phyloP scores from a whole-genome alignment of 2,329 filamentous ascomycete species.

The Calonectria naviculata region DNA sequence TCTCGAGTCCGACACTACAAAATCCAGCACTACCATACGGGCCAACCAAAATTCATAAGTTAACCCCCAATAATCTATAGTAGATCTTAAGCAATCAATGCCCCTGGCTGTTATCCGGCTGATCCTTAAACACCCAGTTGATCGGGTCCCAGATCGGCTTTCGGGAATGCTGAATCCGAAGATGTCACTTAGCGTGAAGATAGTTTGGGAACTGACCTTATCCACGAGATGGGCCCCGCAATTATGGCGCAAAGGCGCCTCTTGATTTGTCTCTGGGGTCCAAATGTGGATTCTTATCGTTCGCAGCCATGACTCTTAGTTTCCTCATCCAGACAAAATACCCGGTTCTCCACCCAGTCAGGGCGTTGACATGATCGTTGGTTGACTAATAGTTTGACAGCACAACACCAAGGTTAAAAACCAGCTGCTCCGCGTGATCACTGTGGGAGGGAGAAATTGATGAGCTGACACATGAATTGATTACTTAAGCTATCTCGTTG shows the following conservation, averaged over 20 bases:
- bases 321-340: not conserved
- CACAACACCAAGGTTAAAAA: not conserved
- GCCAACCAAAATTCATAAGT: too few relatives aligned
- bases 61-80: too few relatives aligned
- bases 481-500: too few relatives aligned
- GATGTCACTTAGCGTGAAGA: not conserved
- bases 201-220: not conserved
- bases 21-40: too few relatives aligned
- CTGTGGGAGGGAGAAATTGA: too few relatives aligned
- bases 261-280: not conserved
- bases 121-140: not conserved
- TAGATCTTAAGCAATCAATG: not conserved
- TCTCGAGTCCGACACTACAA: not conserved
- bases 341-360: not conserved
- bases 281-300: not conserved
- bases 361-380: not conserved
- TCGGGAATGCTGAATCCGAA: not conserved
- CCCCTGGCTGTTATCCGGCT: not conserved
- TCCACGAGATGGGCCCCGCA: not conserved
- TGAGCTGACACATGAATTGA: too few relatives aligned
- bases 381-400: not conserved
- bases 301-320: not conserved
- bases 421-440: too few relatives aligned
- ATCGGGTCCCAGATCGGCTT: not conserved
- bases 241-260: not conserved